Conservation (phyloP, 192 early-diverging fungal genomes). For the Backusella circina region DNA sequence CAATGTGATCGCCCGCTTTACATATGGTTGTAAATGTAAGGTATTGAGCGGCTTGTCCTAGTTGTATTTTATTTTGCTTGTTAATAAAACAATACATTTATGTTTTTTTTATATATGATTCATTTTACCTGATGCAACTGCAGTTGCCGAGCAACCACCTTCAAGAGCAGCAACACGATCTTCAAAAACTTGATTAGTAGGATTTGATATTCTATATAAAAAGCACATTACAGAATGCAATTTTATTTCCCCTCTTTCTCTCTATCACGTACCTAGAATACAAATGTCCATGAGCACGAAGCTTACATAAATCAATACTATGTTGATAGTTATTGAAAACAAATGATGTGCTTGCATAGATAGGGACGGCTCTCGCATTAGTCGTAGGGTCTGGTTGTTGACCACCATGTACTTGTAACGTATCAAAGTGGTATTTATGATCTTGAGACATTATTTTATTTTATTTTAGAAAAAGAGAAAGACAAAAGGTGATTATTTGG, state of each 20-base stretch:
- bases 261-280: slow-evolving; percentile 64
- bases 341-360: slow-evolving; percentile 85
- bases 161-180: slow-evolving; percentile 89
- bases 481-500: not conserved
- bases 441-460: not conserved
- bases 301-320: slow-evolving; percentile 73
- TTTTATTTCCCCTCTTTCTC: not conserved
- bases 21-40: slow-evolving; percentile 77
- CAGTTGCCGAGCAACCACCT: slow-evolving; percentile 71
- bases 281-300: slow-evolving; percentile 70
- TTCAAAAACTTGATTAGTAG: slow-evolving; percentile 87
- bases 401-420: slow-evolving; percentile 88
- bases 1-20: slow-evolving; percentile 84
- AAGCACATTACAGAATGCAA: not conserved
- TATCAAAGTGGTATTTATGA: slow-evolving; percentile 68
- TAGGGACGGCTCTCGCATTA: slow-evolving; percentile 81
- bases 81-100: not conserved
- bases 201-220: slow-evolving; percentile 53
- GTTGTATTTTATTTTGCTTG: not conserved
- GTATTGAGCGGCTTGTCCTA: slow-evolving; percentile 87
- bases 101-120: not conserved
- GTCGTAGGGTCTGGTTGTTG: slow-evolving; percentile 56
- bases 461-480: not conserved
- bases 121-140: slow-evolving; percentile 36
- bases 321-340: slow-evolving; percentile 78